Percentiles rank a stretch among this genome's conserved stretches.
Conservation (phyloP, 805 yeast species). For the Debaryomyces hansenii region DNA sequence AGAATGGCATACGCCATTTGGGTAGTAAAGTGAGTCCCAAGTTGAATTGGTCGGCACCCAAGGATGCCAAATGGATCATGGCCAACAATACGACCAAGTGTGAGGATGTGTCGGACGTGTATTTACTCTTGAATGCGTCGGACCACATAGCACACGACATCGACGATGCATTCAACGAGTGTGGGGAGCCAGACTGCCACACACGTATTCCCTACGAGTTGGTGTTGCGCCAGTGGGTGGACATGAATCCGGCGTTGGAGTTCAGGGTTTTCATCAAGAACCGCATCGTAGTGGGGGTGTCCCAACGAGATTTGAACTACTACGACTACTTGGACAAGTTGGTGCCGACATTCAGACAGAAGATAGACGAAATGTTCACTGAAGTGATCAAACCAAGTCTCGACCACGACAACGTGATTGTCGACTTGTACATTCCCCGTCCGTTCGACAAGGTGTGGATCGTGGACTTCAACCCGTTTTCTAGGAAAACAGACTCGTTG, state of each 20-base stretch:
- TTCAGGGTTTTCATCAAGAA: constrained; percentile 81
- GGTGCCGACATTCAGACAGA: constrained; percentile 44
- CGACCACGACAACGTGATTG: constrained; percentile 47
- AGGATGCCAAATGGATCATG: constrained; percentile 91
- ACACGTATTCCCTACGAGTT: constrained; percentile 52
- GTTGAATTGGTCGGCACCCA: constrained; percentile 96
- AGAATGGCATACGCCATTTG: constrained; percentile 42
- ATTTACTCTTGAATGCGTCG: constrained; percentile 79
- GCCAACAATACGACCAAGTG: constrained; percentile 78
- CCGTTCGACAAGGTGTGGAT: constrained; percentile 66
- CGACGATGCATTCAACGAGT: constrained; percentile 63
- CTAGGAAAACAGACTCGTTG: constrained; percentile 73
- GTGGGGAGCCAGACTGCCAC: constrained; percentile 15
- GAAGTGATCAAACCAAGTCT: constrained; percentile 26
- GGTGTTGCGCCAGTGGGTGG: constrained; percentile 80
- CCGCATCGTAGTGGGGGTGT: constrained; percentile 62
- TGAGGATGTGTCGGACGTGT: constrained; percentile 68
- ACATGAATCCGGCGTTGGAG: constrained; percentile 85
- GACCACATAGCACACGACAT: constrained; percentile 87
- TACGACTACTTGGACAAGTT: constrained; percentile 67
- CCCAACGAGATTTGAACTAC: constrained; percentile 85
- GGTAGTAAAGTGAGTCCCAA: constrained; percentile 77
- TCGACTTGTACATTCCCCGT: constrained; percentile 82
- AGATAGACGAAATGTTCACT: constrained; percentile 57
- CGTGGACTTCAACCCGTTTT: constrained; percentile 85